Conservation (phyloP, 1,139 yeast genomes). For the Taphrina populina region DNA sequence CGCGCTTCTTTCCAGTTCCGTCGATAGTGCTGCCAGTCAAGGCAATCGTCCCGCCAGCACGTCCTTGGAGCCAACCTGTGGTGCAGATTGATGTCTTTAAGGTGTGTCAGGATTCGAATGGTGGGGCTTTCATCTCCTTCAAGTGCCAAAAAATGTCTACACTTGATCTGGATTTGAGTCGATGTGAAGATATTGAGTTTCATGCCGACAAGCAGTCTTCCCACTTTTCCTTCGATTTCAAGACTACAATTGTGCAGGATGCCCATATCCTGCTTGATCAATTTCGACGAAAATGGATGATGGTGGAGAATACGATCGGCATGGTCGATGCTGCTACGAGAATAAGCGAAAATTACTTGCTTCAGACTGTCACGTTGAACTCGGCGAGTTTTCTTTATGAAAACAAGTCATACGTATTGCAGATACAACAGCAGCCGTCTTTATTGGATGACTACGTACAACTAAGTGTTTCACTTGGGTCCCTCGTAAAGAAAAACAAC, state of each 20-base stretch:
- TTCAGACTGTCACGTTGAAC: not conserved
- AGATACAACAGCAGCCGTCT: conserved; percentile 2
- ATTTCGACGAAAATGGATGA: conserved; percentile 13
- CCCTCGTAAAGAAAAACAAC: not conserved
- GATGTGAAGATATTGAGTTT: conserved; percentile 5
- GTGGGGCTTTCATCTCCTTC: conserved; percentile 8
- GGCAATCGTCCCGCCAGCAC: conserved; percentile 4
- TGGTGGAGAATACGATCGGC: conserved; percentile 10
- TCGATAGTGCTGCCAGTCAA: conserved; percentile 16
- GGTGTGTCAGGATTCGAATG: conserved; percentile 1
- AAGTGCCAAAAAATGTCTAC: not conserved
- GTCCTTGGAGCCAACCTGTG: conserved; percentile 19
- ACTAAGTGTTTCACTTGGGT: not conserved
- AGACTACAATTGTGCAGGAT: conserved; percentile 1
- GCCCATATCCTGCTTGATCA: conserved; percentile 1
- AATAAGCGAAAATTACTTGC: not conserved
- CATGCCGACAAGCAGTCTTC: conserved; percentile 1
- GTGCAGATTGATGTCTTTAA: conserved; percentile 1
- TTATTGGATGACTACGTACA: conserved; percentile 1
- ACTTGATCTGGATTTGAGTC: not conserved
- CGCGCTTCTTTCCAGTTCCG: conserved; percentile 13
- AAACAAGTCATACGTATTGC: conserved; percentile 4
- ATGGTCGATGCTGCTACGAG: not conserved
- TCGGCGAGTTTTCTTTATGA: conserved; percentile 1
- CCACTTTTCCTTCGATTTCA: conserved; percentile 11